Evolutionary conservation across 1,139 yeast genomes (phyloP).

Genomic region (Suhomyces terraborum): DNA sequence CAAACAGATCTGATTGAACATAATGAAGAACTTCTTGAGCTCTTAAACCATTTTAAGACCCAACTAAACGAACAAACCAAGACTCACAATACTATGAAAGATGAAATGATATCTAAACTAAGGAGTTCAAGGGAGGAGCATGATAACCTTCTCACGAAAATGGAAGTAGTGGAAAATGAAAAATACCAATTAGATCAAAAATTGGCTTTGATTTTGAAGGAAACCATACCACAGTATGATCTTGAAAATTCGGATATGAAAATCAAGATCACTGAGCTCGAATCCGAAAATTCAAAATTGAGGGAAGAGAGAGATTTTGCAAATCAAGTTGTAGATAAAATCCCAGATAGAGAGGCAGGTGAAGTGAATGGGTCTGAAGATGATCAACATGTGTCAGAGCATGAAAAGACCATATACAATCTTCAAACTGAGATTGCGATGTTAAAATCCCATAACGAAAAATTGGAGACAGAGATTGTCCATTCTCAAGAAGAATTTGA

Average conservation of each 20-base stretch:
- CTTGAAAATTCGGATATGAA: conserved; percentile 26
- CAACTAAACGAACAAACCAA: neutral
- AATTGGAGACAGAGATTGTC: conserved; percentile 21
- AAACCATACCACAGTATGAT: conserved; percentile 27
- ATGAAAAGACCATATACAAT: conserved; percentile 25
- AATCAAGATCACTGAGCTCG: conserved; percentile 18
- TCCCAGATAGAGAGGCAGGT: neutral
- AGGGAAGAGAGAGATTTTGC: neutral
- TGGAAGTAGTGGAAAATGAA: neutral
- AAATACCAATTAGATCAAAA: neutral
- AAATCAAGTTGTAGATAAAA: neutral
- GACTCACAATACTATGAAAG: neutral
- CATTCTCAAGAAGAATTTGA: conserved; percentile 22
- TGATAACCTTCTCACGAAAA: neutral
- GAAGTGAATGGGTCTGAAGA: neutral
- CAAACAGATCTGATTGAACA: conserved; percentile 8
- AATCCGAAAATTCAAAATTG: conserved; percentile 2
- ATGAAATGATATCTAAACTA: conserved; percentile 10
- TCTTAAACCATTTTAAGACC: neutral
- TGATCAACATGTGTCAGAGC: neutral
- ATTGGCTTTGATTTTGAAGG: neutral
- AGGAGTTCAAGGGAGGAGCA: conserved; percentile 23
- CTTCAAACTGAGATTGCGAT: conserved; percentile 25
- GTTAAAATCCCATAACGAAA: conserved; percentile 23
- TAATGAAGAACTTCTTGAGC: conserved; percentile 10